Evolutionary conservation across 768 basidiomycete species (phyloP).

Genomic region (Candolleomyces eurysporus): DNA sequence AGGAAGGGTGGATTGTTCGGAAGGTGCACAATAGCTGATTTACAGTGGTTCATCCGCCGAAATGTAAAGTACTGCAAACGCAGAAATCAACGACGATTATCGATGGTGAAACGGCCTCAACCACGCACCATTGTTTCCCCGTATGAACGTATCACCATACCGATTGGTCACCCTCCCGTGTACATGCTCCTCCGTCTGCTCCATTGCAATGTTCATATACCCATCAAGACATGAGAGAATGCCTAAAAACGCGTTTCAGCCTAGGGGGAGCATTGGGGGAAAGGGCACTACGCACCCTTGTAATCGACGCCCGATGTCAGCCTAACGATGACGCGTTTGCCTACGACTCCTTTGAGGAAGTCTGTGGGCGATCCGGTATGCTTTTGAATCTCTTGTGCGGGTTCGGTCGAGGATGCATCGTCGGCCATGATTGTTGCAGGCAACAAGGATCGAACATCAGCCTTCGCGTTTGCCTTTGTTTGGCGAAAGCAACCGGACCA

Average conservation of each 20-base stretch:
- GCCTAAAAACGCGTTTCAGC: slow-evolving; percentile 43
- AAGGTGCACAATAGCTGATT: no score
- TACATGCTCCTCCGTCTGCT: slow-evolving; percentile 96
- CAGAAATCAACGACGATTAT: no score
- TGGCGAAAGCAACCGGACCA: not conserved
- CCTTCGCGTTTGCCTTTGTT: not conserved
- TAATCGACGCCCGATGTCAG: slow-evolving; percentile 93
- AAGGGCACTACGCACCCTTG: slow-evolving; percentile 58
- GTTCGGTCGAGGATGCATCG: not conserved
- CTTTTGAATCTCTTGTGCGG: not conserved
- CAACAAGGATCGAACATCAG: no score
- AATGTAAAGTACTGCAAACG: no score
- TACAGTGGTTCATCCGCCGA: no score
- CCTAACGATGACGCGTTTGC: slow-evolving; percentile 92
- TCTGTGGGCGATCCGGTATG: slow-evolving; percentile 84
- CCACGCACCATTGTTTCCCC: slow-evolving; percentile 82
- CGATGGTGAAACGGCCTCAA: no score
- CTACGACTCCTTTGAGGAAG: slow-evolving; percentile 93
- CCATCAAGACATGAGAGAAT: slow-evolving; percentile 94
- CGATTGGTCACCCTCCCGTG: slow-evolving; percentile 82
- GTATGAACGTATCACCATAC: slow-evolving; percentile 94
- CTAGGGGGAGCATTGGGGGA: not conserved
- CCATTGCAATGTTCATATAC: slow-evolving; percentile 98
- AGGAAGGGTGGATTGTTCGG: no score
- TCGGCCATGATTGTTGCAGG: not conserved